Percentiles rank a stretch among this genome's conserved stretches.
These are phyloP conservation scores for Boletales sp. DNA, from an alignment of 768 basidiomycete species.

Conservation along the genomic window DNA sequence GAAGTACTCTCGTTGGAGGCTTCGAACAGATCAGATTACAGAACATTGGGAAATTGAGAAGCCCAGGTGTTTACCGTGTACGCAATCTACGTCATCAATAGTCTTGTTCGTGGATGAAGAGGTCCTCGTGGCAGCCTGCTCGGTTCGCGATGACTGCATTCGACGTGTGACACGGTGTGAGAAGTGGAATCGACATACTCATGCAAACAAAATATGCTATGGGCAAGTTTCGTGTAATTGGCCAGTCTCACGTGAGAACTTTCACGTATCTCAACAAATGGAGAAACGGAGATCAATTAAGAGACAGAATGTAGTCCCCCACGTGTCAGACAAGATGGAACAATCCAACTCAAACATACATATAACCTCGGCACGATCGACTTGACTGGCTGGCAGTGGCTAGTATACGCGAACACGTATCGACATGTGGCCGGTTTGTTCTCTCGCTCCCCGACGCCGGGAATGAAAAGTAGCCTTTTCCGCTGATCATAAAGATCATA, in stretches of 20 bases:
- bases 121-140: slow-evolving; percentile 34
- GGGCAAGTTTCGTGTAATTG: slow-evolving; percentile 8
- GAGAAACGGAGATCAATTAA: slow-evolving; percentile 34
- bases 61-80: no score
- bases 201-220: slow-evolving; percentile 35
- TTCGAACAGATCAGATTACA: no score
- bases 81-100: no score
- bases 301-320: slow-evolving; percentile 42
- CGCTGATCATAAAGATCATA: slow-evolving; percentile 18
- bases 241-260: slow-evolving; percentile 12
- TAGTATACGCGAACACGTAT: slow-evolving; percentile 1
- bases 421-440: background rate
- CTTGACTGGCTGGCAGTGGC: slow-evolving; percentile 40
- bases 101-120: slow-evolving; percentile 40
- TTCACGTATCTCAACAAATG: background rate
- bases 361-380: slow-evolving; percentile 35
- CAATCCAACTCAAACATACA: slow-evolving; percentile 45
- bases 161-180: slow-evolving; percentile 39
- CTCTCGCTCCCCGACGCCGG: slow-evolving; percentile 5
- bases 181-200: slow-evolving; percentile 33
- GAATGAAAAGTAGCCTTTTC: no score
- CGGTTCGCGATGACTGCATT: slow-evolving; percentile 46
- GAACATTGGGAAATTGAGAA: no score
- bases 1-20: no score
- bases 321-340: slow-evolving; percentile 39